These are phyloP conservation scores for Barbarea vulgaris DNA, from an alignment of 345 rosid species.

Conservation along the genomic window DNA sequence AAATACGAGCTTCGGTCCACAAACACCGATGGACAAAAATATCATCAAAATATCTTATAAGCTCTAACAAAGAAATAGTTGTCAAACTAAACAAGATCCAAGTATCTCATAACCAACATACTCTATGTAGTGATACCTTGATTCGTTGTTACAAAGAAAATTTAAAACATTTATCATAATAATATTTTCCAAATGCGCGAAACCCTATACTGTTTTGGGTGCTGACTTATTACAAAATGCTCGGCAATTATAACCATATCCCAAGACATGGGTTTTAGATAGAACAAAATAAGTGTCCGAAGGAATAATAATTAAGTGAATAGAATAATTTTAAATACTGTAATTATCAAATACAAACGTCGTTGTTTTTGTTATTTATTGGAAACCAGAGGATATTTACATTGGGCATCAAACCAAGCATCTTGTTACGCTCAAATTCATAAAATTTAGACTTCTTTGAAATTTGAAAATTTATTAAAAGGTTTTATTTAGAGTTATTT, in stretches of 20 bases:
- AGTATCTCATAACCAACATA: conserved; percentile 8
- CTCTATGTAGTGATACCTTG: not conserved
- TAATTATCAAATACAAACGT: conserved; percentile 10
- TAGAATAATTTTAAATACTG: not conserved
- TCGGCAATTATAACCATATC: conserved; percentile 19
- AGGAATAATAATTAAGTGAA: not conserved
- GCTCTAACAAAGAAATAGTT: not conserved
- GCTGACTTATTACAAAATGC: conserved; percentile 8
- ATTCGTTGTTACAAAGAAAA: not conserved
- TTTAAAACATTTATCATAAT: not conserved
- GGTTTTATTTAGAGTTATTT: too few relatives aligned
- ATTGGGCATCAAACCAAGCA: conserved; percentile 33
- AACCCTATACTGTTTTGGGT: not conserved
- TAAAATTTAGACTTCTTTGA: conserved; percentile 32
- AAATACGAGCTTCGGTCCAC: not conserved
- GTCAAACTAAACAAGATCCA: not conserved
- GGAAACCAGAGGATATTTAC: conserved; percentile 1
- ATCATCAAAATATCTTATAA: not conserved
- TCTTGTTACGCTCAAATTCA: conserved; percentile 29
- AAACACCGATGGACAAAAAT: not conserved
- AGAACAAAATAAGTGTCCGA: conserved; percentile 31
- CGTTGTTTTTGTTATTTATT: not conserved
- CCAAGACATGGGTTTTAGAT: conserved; percentile 36
- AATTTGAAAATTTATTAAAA: not conserved
- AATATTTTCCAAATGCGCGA: not conserved